Evolutionary conservation across 768 basidiomycete species (phyloP), one percentile per base, ranked within the genome.

Genomic region (Kwoniella mangroviensis): DNA sequence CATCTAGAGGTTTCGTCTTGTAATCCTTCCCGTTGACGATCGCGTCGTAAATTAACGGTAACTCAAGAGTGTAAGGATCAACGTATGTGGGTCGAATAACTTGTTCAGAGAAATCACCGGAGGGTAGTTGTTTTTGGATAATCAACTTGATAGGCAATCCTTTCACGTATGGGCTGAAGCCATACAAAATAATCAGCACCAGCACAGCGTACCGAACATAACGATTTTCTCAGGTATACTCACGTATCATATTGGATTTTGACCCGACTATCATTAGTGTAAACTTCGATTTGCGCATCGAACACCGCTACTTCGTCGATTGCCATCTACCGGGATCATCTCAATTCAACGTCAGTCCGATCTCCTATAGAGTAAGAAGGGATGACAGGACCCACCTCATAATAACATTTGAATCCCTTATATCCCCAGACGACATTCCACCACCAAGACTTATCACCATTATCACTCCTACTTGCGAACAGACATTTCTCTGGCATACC

Each of bases 201-300:
- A 49, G 15, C 49, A 51, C 15, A 21, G 21, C 6, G 15, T 51
- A 15, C 21, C 21, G 21, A 51, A 51, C 21, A 19, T 51, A 51
- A 13, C 49, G 21, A 0, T 51, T 34, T 34, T 34, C 34, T 34
- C 34, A 24, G 22, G 12, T 55, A 15, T 41, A 75, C 67, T 60
- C 63, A 75, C 76, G 75, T 71, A 59, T 76, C 71, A 49, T 75
- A 71, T 24, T 68, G 63, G 51, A 82, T 59, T 69, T 77, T 76
- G 24, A 80, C 52, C n/a, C 76, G 52, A 52, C 77, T 74, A 42
- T 73, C 74, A 13, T 73, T 73, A 9, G 77, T 79, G 62, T 74
- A 70, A 4, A 83, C 74, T 72, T 83, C 82, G 69, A 83, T 74
- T 49, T 74, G 73, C 21, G 81, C 81, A 55, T 83, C 81, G 67